Evolutionary conservation across 2,329 filamentous ascomycete genomes (phyloP).

Genomic region (Pseudocercospora pini-densiflorae): DNA sequence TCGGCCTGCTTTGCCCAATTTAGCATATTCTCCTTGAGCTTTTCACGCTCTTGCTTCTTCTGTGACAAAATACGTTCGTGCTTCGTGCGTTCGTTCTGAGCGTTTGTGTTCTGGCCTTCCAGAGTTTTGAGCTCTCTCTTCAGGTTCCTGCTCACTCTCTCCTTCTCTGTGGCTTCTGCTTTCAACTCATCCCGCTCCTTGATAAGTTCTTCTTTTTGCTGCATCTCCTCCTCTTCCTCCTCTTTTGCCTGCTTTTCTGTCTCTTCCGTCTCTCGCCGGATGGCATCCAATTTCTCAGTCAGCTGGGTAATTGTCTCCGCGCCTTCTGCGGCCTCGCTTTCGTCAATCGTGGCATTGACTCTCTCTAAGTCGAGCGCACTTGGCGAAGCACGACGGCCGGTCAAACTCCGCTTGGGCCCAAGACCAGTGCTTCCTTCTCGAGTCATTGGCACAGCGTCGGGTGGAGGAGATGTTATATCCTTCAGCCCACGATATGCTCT

Average conservation of each 20-base stretch:
- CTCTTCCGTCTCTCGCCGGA: conserved; percentile 84
- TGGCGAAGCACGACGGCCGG: conserved; percentile 75
- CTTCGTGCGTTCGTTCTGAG: conserved; percentile 77
- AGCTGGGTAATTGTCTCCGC: conserved; percentile 75
- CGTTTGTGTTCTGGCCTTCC: conserved; percentile 79
- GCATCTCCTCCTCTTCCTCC: conserved; percentile 57
- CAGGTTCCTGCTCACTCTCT: conserved; percentile 84
- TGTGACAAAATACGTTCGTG: conserved; percentile 74
- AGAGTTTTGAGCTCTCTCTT: conserved; percentile 79
- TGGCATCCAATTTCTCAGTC: conserved; percentile 77
- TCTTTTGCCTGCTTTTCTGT: conserved; percentile 70
- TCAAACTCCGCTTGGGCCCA: conserved; percentile 65
- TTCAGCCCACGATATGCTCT: conserved; percentile 52
- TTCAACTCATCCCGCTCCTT: conserved; percentile 80
- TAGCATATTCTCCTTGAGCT: conserved; percentile 70
- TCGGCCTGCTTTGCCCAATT: conserved; percentile 70
- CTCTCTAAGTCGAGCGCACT: conserved; percentile 36
- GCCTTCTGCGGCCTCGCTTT: conserved; percentile 57
- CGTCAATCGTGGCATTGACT: conserved; percentile 44
- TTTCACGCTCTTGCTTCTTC: conserved; percentile 69
- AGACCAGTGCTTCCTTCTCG: conserved; percentile 67
- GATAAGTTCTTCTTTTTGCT: conserved; percentile 58
- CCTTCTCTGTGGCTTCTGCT: conserved; percentile 82
- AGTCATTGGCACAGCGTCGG: conserved; percentile 65
- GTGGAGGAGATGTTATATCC: conserved; percentile 62